Evolutionary conservation across 306 rosid species (phyloP).

Genomic region (Corylus heterophylla): DNA sequence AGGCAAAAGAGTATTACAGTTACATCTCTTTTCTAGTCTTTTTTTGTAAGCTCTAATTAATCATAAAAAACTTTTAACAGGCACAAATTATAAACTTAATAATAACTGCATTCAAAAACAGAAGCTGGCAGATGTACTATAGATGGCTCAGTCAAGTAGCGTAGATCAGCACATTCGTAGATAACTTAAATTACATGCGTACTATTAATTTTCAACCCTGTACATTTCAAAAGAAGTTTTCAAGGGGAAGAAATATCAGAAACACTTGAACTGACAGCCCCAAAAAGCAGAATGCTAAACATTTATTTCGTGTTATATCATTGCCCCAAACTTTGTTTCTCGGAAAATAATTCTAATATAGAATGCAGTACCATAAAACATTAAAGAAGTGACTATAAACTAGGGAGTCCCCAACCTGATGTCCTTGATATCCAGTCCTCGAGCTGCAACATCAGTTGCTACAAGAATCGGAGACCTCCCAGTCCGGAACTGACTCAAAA

Average conservation of each 20-base stretch:
- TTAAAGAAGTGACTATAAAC: background rate
- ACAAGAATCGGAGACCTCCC: constrained; percentile 96
- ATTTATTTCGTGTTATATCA: background rate
- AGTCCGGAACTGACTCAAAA: constrained; percentile 76
- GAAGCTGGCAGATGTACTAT: background rate
- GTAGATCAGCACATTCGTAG: background rate
- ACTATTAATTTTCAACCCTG: background rate
- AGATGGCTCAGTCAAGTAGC: background rate
- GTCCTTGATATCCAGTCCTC: constrained; percentile 93
- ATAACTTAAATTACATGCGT: background rate
- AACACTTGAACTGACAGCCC: background rate
- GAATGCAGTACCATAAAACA: constrained; percentile 6
- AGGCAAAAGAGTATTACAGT: background rate
- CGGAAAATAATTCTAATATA: background rate
- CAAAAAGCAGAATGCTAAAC: background rate
- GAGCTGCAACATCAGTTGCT: constrained; percentile 98
- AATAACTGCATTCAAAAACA: background rate
- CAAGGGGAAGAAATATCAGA: too few relatives aligned
- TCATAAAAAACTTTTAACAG: background rate
- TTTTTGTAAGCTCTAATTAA: background rate
- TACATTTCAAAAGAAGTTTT: background rate
- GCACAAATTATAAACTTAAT: background rate
- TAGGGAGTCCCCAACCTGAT: constrained; percentile 61
- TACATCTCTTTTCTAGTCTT: background rate
- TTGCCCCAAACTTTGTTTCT: background rate